Evolutionary conservation across 495 filamentous ascomycete species (phyloP).

Genomic region (Hyaloscypha variabilis): DNA sequence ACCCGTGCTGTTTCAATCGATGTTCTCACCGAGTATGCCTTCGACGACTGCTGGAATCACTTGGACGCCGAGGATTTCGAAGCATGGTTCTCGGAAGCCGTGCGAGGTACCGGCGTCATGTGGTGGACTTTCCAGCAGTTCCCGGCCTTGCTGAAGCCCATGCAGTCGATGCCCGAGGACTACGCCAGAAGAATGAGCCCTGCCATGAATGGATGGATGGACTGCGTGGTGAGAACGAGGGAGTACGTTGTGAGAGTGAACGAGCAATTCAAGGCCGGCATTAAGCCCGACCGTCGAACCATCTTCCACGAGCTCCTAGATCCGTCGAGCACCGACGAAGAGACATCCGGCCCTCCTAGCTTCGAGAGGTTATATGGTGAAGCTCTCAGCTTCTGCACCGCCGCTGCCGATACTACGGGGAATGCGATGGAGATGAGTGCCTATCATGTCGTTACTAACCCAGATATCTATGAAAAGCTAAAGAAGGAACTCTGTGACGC

Average conservation of each 20-base stretch:
- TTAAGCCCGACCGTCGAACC: not conserved
- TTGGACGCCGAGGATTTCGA: conserved; percentile 29
- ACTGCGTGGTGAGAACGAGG: too few relatives aligned
- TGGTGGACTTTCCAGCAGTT: conserved; percentile 33
- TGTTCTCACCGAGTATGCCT: conserved; percentile 12
- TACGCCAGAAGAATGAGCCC: too few relatives aligned
- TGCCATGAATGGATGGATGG: too few relatives aligned
- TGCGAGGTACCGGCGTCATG: conserved; percentile 22
- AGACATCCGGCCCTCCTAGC: conserved; percentile 11
- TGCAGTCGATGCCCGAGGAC: too few relatives aligned
- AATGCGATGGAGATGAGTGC: conserved; percentile 40
- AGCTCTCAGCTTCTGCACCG: conserved; percentile 37
- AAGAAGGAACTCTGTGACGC: conserved; percentile 36
- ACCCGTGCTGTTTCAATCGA: conserved; percentile 3
- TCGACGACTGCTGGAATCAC: conserved; percentile 3
- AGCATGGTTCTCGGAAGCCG: conserved; percentile 25
- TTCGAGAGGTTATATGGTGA: conserved; percentile 36
- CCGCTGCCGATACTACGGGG: conserved; percentile 44
- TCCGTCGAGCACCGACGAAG: not conserved
- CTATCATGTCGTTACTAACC: conserved; percentile 40
- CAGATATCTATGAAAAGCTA: conserved; percentile 33
- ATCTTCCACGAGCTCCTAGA: conserved; percentile 6
- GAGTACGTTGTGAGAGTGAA: too few relatives aligned
- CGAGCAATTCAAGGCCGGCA: conserved; percentile 19
- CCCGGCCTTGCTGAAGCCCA: too few relatives aligned